Percentiles rank a stretch among this genome's conserved stretches.
phyloP scores from a whole-genome alignment of 805 yeast species.

The Clavispora fructus region DNA sequence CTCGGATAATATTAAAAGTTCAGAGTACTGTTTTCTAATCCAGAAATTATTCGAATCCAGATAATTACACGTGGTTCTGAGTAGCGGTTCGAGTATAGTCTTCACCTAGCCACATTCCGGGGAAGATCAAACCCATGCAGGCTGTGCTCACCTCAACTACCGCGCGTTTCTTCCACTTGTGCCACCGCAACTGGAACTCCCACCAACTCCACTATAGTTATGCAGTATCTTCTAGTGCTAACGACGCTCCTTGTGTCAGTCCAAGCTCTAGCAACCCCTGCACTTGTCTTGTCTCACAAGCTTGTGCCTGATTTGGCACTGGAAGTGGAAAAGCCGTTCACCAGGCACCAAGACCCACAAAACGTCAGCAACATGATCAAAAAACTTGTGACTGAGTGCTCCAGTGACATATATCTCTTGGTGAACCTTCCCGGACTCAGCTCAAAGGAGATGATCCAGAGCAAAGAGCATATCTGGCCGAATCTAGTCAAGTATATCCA shows the following conservation, averaged over 20 bases:
- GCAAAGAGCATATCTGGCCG: slow-evolving; percentile 37
- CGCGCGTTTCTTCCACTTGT: too few species aligned
- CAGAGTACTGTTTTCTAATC: too few species aligned
- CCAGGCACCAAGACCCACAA: slow-evolving; percentile 17
- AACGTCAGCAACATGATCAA: slow-evolving; percentile 31
- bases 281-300: slow-evolving; percentile 36
- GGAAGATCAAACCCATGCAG: not conserved
- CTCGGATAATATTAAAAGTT: too few species aligned
- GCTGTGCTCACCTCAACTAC: not conserved
- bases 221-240: not conserved
- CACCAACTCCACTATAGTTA: not conserved
- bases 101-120: too few species aligned
- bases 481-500: slow-evolving; percentile 47
- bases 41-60: too few species aligned
- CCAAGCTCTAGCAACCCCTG: slow-evolving; percentile 20
- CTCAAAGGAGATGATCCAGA: slow-evolving; percentile 22
- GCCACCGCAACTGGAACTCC: not conserved
- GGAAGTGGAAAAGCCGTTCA: slow-evolving; percentile 17
- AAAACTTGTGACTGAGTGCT: slow-evolving; percentile 32
- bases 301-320: slow-evolving; percentile 27
- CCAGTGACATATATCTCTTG: slow-evolving; percentile 34
- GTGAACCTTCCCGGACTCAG: slow-evolving; percentile 36
- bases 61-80: too few species aligned
- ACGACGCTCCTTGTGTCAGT: not conserved
- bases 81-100: too few species aligned